Evolutionary conservation across 176 grass and related monocot genomes (phyloP).

Genomic region (Carex myosuroides): DNA sequence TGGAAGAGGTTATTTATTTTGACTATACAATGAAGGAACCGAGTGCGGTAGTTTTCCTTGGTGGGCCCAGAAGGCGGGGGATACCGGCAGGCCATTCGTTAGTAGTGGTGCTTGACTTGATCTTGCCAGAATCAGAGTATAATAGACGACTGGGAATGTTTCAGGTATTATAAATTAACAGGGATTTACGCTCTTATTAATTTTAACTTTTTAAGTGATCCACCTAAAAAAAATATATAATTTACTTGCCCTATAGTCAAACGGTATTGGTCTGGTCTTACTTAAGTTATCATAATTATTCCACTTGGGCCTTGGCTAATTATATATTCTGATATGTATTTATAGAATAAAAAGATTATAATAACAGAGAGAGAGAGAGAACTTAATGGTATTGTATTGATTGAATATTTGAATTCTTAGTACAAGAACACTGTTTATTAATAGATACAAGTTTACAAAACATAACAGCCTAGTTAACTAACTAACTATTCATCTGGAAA

Average conservation of each 20-base stretch:
- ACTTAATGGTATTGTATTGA: too few relatives aligned
- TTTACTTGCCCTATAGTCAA: neutral
- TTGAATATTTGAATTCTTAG: too few relatives aligned
- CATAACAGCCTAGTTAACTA: too few relatives aligned
- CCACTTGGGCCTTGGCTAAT: too few relatives aligned
- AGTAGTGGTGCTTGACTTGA: constrained; percentile 11
- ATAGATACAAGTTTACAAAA: too few relatives aligned
- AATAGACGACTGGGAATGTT: constrained; percentile 35
- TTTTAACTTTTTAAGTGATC: too few relatives aligned
- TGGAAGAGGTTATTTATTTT: constrained; percentile 24
- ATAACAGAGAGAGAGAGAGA: neutral
- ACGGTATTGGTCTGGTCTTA: neutral
- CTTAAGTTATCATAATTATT: too few relatives aligned
- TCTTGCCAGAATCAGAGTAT: constrained; percentile 40
- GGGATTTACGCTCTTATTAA: neutral
- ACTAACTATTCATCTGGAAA: too few relatives aligned
- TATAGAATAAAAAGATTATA: neutral
- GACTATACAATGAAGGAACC: constrained; percentile 34
- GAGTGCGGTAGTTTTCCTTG: constrained; percentile 8
- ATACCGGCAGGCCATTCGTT: constrained; percentile 23
- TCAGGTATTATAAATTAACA: constrained; percentile 16
- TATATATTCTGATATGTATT: neutral
- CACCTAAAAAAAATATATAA: neutral
- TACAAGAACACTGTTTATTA: too few relatives aligned
- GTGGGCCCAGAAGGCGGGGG: neutral